Evolutionary conservation across 2,329 filamentous ascomycete genomes (phyloP), one percentile per base, ranked within the genome.

Genomic region (Apiospora rasikravindrae): DNA sequence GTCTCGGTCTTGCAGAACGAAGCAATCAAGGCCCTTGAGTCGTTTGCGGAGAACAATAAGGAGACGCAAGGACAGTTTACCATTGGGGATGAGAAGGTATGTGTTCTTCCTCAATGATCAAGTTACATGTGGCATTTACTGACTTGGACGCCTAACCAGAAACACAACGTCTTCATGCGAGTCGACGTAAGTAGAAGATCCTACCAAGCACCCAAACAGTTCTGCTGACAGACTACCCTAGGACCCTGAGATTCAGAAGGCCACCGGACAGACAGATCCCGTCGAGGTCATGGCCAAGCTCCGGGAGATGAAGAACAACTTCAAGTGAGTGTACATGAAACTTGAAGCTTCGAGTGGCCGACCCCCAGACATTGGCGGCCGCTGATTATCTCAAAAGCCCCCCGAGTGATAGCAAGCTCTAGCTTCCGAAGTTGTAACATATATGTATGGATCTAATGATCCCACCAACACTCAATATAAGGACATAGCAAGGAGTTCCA

Each of bases 101-200:
- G 83, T 49, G 13, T 42, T 19, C 44, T n/a, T 29, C 8, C 67
- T 19, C 8, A 29, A 33, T 7, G 4, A 4, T 3, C n/a, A 47
- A 19, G 6, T 10, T 22, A n/a, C 16, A 40, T 29, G 14, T 14
- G 1, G 7, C 68, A 47, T 16, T 67, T 42, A 26, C 73, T 77
- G 67, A 77, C 44, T 8, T 40, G 14, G 24, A 22, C 22, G 4
- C 24, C 24, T 5, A 61, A 42, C 61, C 74, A 96, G 93, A 85
- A 93, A 84, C 95, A 98, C 82, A 99, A 99, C 79, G 94, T 98
- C 1, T 99, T 99, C 79, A 98, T 99, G 96, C 89, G 93, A 76
- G 88, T 97, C 47, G 87, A 92, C 77, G 93, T 94, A 84, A 85
- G 90, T 83, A 24, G 44, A 10, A 13, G 11, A 45, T n/a, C 19